Conservation (phyloP, 1,284 basidiomycete genomes). For the Naganishia sp. region DNA sequence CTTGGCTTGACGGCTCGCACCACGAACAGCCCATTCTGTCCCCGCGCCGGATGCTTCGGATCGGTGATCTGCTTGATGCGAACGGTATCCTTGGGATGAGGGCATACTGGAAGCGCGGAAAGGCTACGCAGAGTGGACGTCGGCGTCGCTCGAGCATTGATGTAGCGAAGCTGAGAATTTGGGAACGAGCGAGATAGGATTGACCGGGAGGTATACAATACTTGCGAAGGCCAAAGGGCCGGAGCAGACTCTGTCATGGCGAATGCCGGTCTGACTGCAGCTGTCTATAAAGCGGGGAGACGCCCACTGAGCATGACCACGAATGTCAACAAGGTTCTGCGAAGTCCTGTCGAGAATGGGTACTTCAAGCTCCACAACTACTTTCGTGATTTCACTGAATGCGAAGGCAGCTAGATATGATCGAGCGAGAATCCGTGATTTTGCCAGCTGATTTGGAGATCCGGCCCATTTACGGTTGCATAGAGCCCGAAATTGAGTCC, state of each 20-base stretch:
- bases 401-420: no score
- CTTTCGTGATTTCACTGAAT: no score
- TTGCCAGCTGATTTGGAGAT: no score
- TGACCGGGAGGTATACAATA: slow-evolving; percentile 16
- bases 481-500: no score
- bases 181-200: slow-evolving; percentile 30
- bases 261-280: no score
- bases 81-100: slow-evolving; percentile 36
- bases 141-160: slow-evolving; percentile 15
- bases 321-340: no score
- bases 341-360: no score
- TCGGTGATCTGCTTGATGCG: slow-evolving; percentile 49
- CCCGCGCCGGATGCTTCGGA: slow-evolving; percentile 68
- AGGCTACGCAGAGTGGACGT: slow-evolving; percentile 20
- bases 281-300: no score
- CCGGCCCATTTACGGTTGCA: no score
- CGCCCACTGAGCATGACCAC: no score
- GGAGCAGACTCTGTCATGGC: background rate
- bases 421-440: no score
- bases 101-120: slow-evolving; percentile 36
- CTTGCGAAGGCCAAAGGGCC: slow-evolving; percentile 12
- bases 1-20: slow-evolving; percentile 65
- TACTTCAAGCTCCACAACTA: no score
- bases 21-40: slow-evolving; percentile 81
- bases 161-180: slow-evolving; percentile 14